Evolutionary conservation across 2,329 filamentous ascomycete genomes (phyloP), one percentile per base, ranked within the genome.

Genomic region (Cladophialophora bantiana): DNA sequence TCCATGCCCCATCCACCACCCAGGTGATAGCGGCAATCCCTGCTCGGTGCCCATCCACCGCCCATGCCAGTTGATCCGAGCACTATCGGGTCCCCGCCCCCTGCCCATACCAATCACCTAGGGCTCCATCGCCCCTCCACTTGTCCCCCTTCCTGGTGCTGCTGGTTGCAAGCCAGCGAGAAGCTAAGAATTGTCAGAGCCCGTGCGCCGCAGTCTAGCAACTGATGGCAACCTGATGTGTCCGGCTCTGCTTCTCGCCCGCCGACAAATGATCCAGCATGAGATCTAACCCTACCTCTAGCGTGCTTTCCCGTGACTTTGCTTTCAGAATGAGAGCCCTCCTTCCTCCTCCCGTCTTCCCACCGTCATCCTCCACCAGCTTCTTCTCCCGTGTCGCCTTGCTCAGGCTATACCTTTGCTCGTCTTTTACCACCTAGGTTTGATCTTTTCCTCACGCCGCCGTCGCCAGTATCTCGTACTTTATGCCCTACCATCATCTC

Each of bases 211-310:
- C 59, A 40, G 38, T 26, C 52, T 55, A 12, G n/a, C 26, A 20
- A 7, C 40, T 53, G 59, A 61, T 54, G 59, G 59, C 59, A 61
- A 61, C 59, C 52, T 61, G 59, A 40, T 38, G 45, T 52, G 59
- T 45, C 59, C 59, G 59, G 59, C 59, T 61, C 59, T 61, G 31
- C 45, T 61, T 20, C 59, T 61, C 45, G 59, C 59, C 40, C 59
- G 59, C 59, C 59, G 59, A 54, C 59, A 54, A 61, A 40, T 61
- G 59, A 61, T 61, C 59, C 59, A 61, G 59, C 48, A 61, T 53
- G 45, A 61, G 59, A 61, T 61, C 59, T 52, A 61, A 61, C 59
- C 59, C 59, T 61, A 61, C 59, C 59, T 52, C 59, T 61, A 61
- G 59, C 59, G 59, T 35, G 15, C 34, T 48, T 32, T 48, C 59